Base-by-base conservation (phyloP, 2,329 filamentous ascomycete species). In the Pleurostoma richardsiae region DNA sequence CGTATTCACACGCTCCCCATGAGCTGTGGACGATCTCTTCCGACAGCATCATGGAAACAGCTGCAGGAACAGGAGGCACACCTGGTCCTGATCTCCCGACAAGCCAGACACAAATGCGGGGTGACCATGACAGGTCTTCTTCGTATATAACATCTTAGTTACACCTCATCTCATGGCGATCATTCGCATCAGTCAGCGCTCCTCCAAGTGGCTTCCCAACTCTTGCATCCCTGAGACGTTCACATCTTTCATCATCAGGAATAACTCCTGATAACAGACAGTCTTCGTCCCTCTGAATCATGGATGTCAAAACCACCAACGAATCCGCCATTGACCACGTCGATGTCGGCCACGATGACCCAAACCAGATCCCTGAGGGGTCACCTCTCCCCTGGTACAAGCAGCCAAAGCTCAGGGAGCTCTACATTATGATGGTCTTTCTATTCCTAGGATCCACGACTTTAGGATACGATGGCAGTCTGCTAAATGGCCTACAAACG, bases 401-500 rank as follows among this genome's bases (percentile, higher is more conserved):
- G 49, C 59, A 64, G 28, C 50, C 54, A 7, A 52, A 58, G n/a
- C 55, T 65, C 36, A 55, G 62, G 43, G 58, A 56, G 42, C 55
- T 66, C 7, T 64, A 66, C 43, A 39, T 61, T 28, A 51, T 60
- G 44, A 59, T 66, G 52, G 57, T 57, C 4, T 57, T 64, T 31
- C 56, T 65, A 29, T 64, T 65, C 50, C 54, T 65, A 30, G 58
- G 60, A 5, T 61, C 60, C 2, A 63, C 63, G 27, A 64, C 57
- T 5, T 56, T 58, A 50, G 69, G 68, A 10, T 72, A 68, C 47
- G 69, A 72, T 45, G 67, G 67, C 28, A 70, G 67, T 8, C 63
- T 74, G 56, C 68, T 74, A 63, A 74, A 74, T 46, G 70, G 70
- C 50, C 55, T 74, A 28, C 70, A 73, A 51, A 64, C 70, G 4